Base-by-base conservation (phyloP, 2,329 filamentous ascomycete species). In the Paraphoma chrysanthemicola region DNA sequence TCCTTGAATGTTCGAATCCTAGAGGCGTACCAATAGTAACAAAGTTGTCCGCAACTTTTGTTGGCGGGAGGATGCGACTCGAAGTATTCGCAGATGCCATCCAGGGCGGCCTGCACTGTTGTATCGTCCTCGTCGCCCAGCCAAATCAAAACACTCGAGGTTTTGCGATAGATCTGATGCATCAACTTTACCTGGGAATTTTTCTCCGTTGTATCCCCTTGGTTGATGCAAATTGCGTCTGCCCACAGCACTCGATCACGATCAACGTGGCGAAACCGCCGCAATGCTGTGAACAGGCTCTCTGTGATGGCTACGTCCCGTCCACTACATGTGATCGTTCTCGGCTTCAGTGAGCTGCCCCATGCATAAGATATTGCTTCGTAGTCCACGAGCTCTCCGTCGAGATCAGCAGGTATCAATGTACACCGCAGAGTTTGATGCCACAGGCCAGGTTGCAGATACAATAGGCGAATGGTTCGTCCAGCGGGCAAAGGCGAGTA, bases 291-390 rank as follows among this genome's bases (percentile, higher is more conserved):
- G 23, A 48, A 49, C 2, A 57, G 38, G 42, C 41, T 49, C 31
- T 29, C 30, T n/a, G 36, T 53, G 23, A 57, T 36, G n/a, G 11
- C 12, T n/a, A 53, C 29, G 9, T 10, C 6, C n/a, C 17, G 31
- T 6, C 38, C 29, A 30, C 53, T 36, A 9, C 17, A 41, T 10
- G 18, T 10, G 16, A 57, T 49, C 14, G 12, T 17, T 38, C 28
- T 29, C 17, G 16, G 12, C 17, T 42, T 42, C 18, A n/a, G 8
- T 17, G 41, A 14, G 54, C 18, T 31, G 1, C 62, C 59, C 62
- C 59, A 64, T 1, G 42, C 51, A 16, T 64, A 64, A 4, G 56
- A 62, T n/a, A 64, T 36, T 0, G 62, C 59, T 31, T 62, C 52
- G n/a, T 59, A 60, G 6, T 28, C 11, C 31, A 18, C n/a, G 11